A percentile compares a stretch with the other conserved stretches of the same genome.
Conservation (phyloP, 441 rosid species). For the Populus hybrid region DNA sequence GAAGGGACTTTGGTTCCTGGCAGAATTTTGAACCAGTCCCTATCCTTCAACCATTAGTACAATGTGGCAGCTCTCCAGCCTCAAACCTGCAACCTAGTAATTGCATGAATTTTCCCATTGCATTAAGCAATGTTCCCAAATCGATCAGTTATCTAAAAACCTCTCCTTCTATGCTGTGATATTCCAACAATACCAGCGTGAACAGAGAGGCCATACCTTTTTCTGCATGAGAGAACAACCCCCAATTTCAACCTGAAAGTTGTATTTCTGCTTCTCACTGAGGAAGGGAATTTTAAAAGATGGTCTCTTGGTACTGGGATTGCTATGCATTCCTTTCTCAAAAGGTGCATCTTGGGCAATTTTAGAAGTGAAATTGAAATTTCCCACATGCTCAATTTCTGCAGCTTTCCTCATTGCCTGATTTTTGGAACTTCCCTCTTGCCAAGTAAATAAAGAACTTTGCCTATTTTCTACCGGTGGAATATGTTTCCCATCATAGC, state of each 20-base stretch:
- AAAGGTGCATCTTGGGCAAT: constrained; percentile 32
- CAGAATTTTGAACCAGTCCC: not conserved
- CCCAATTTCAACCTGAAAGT: constrained; percentile 36
- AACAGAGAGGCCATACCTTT: constrained; percentile 44
- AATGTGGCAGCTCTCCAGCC: not conserved
- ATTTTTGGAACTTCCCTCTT: constrained; percentile 28
- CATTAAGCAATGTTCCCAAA: not conserved
- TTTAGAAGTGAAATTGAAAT: constrained; percentile 38
- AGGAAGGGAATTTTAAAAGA: constrained; percentile 18
- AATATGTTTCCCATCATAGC: constrained; percentile 31
- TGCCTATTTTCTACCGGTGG: constrained; percentile 31
- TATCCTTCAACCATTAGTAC: not conserved
- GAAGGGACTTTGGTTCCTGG: not conserved
- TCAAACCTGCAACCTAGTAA: not conserved
- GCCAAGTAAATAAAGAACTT: constrained; percentile 29
- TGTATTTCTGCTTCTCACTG: constrained; percentile 22
- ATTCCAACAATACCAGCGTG: not conserved
- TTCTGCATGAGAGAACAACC: constrained; percentile 41
- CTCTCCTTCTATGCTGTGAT: not conserved
- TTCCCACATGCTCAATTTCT: constrained; percentile 35
- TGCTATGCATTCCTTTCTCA: constrained; percentile 33
- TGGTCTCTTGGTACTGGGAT: constrained; percentile 33
- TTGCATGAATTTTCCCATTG: not conserved
- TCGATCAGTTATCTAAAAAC: no score
- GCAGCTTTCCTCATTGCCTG: constrained; percentile 33